Evolutionary conservation across 139 green algal species (phyloP).

Genomic region (Chlorella sp.): DNA sequence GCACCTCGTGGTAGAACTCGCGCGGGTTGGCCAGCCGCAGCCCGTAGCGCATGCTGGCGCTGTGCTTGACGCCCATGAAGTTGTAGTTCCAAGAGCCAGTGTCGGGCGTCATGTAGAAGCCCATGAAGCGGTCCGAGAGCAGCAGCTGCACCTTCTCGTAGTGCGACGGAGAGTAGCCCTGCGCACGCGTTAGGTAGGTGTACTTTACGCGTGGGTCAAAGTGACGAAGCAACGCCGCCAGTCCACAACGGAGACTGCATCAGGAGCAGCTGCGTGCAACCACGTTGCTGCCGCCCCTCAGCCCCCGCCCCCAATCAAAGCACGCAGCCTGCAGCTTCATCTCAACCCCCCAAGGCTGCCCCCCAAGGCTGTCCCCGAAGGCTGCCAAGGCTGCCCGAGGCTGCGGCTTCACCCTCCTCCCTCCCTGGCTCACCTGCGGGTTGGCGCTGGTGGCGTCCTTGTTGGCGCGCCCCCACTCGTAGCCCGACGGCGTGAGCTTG

Average conservation of each 20-base stretch:
- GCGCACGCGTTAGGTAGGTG: no score
- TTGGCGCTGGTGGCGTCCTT: conserved; percentile 81
- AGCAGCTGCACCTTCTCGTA: conserved; percentile 99
- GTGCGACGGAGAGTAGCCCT: conserved; percentile 86
- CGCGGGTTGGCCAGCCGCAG: conserved; percentile 84
- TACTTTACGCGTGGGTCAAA: conserved; percentile 1
- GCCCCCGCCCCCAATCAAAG: not conserved
- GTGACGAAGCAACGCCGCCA: not conserved
- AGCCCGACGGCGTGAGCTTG: conserved; percentile 90
- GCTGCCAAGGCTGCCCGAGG: not conserved
- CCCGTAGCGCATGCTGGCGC: conserved; percentile 60
- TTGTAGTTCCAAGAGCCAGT: conserved; percentile 97
- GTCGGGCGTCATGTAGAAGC: conserved; percentile 96
- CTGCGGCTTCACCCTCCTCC: not conserved
- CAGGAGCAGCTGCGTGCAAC: not conserved
- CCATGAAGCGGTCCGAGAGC: conserved; percentile 96
- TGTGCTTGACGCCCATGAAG: conserved; percentile 87
- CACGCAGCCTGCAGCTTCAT: not conserved
- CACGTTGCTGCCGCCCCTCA: not conserved
- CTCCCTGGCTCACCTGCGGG: conserved; percentile 31
- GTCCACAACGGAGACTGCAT: not conserved
- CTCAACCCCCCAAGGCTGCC: not conserved
- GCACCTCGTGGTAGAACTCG: conserved; percentile 92
- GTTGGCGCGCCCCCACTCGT: conserved; percentile 87
- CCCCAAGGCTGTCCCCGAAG: not conserved